Evolutionary conservation across 1,284 basidiomycete species (phyloP).

Genomic region (Abortiporus biennis): DNA sequence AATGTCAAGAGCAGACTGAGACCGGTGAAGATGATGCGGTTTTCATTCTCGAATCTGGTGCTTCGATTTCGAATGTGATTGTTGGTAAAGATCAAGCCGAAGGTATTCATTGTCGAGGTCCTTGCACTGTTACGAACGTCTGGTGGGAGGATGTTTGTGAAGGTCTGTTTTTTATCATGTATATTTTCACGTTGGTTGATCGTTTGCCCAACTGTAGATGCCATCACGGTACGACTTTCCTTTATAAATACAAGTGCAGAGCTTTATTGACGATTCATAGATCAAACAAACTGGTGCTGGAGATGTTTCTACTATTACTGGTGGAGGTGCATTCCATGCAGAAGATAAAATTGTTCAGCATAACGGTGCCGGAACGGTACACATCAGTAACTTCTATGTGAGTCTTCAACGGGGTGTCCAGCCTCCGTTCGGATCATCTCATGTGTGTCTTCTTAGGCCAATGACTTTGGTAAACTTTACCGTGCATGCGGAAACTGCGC

Average conservation of each 20-base stretch:
- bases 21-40: neutral
- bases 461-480: neutral
- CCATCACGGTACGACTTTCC: neutral
- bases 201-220: neutral
- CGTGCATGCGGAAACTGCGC: neutral
- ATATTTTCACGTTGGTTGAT: neutral
- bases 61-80: neutral
- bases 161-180: neutral
- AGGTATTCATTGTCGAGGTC: slow-evolving; percentile 1
- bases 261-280: neutral
- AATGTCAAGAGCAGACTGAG: neutral
- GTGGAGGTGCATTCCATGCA: neutral
- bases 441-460: too few species aligned
- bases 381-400: slow-evolving; percentile 1
- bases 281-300: neutral
- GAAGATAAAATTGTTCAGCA: neutral
- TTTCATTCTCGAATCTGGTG: neutral
- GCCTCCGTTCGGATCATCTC: neutral
- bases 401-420: neutral
- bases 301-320: neutral
- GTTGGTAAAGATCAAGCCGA: slow-evolving; percentile 1
- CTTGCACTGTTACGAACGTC: neutral
- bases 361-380: neutral
- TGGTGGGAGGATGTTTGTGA: slow-evolving; percentile 1
- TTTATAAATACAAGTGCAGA: neutral